Base-by-base conservation (phyloP, 805 yeast genomes). In the baker's yeast (Saccharomyces cerevisiae) region DNA sequence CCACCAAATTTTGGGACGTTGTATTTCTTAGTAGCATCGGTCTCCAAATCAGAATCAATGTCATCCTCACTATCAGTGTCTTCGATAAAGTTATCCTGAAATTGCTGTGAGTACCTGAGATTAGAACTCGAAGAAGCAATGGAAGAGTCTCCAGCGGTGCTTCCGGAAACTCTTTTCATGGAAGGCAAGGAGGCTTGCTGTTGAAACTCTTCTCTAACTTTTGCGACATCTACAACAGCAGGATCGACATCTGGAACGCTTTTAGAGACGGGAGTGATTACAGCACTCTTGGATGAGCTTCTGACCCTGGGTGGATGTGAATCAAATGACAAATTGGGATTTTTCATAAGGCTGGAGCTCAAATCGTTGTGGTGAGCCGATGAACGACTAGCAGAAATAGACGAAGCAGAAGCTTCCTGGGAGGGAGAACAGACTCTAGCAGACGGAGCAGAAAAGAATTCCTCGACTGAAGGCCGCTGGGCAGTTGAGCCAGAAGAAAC, bases 1-100 rank as follows among this genome's bases (percentile, higher is more conserved):
- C 95, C 95, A 6, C 94, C 92, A 69, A 79, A 87, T 73, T 80
- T 59, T 49, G 76, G 77, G 4, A 74, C 70, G 47, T 64, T 62
- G 50, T 67, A 64, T 13, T 57, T 51, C 14, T 53, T 51, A 24
- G 54, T 56, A 8, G 51, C 49, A 28, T 61, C 66, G 9, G 49
- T 53, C 47, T 63, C 68, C 41, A 63, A 53, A 54, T 65, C 69
- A 3, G 66, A 61, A 43, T 55, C 57, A 21, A 26, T 24, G 2
- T 57, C 58, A n/a, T 52, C 55, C 9, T 55, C 58, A 13, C 55
- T 49, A 5, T 57, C 56, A 17, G 58, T 51, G 22, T 54, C 55
- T 11, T 56, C 51, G 22, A 53, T 52, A 13, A 49, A 52, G 48
- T 51, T 51, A 8, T 58, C 57, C 14, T 49, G 46, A 13, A 55